These are phyloP conservation scores for Ganoderma resinaceum DNA, from an alignment of 1,284 basidiomycete species.

Conservation along the genomic window DNA sequence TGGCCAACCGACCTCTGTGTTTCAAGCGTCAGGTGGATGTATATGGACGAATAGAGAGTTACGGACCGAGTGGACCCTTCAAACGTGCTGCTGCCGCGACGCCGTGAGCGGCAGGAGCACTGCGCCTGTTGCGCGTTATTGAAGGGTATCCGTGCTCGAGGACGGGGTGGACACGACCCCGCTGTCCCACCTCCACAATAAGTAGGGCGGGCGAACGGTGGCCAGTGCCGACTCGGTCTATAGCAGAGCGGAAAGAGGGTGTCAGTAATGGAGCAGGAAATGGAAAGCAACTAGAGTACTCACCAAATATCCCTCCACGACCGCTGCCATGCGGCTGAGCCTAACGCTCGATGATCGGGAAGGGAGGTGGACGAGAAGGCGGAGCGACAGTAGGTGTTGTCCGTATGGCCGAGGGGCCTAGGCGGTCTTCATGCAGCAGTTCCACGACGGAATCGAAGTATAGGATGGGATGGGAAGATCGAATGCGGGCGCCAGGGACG, in stretches of 20 bases:
- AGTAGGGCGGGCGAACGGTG: neutral
- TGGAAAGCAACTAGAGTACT: neutral
- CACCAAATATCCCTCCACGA: neutral
- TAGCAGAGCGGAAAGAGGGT: neutral
- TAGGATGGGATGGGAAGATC: neutral
- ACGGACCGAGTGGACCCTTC: neutral
- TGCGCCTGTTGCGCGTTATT: neutral
- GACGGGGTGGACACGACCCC: neutral
- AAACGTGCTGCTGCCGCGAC: neutral
- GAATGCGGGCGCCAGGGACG: neutral
- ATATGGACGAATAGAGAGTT: neutral
- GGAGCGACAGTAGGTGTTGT: neutral
- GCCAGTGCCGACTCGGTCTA: neutral
- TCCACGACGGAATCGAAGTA: neutral
- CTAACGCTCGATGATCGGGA: too few species aligned
- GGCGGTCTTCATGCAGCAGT: neutral
- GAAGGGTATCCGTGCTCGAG: neutral
- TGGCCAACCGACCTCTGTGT: neutral
- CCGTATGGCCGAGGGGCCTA: conserved; percentile 1
- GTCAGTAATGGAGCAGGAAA: neutral
- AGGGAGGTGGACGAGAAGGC: too few species aligned
- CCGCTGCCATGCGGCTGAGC: neutral
- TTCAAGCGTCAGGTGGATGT: neutral
- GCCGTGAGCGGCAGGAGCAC: neutral
- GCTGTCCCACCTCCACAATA: neutral